phyloP scores from a whole-genome alignment of 1,139 yeast species.

The Candida tetrigidarum region DNA sequence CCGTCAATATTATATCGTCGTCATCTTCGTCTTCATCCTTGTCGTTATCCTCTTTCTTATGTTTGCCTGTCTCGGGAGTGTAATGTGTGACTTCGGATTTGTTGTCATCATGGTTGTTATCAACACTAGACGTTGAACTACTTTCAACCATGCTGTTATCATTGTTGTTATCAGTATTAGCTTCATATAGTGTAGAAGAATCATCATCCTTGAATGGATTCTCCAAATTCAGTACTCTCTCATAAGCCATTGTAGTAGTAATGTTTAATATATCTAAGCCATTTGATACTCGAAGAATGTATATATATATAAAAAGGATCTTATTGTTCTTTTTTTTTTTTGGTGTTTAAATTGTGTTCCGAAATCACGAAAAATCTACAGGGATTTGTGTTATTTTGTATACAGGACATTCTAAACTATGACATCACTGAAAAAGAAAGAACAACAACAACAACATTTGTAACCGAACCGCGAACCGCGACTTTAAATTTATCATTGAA shows the following conservation, averaged over 20 bases:
- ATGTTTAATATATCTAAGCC: slow-evolving; percentile 4
- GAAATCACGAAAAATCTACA: not conserved
- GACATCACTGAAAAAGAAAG: not conserved
- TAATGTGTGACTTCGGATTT: not conserved
- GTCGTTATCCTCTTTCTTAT: slow-evolving; percentile 25
- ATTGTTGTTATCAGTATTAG: not conserved
- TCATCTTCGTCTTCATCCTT: slow-evolving; percentile 33
- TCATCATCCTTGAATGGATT: slow-evolving; percentile 40
- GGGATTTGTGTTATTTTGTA: not conserved
- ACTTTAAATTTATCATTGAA: too few relatives aligned
- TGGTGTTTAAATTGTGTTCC: not conserved
- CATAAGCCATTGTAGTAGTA: not conserved
- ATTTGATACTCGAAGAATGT: not conserved
- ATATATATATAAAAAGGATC: not conserved
- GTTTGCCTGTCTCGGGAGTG: not conserved
- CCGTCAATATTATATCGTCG: slow-evolving; percentile 4
- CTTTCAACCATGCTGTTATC: not conserved
- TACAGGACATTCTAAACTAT: not conserved
- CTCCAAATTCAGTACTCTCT: slow-evolving; percentile 1
- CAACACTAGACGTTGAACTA: not conserved
- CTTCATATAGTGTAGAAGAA: slow-evolving; percentile 22
- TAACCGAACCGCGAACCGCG: too few relatives aligned
- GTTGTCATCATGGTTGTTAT: not conserved
- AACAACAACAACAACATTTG: too few relatives aligned
- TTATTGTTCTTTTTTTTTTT: not conserved